Base-by-base conservation (phyloP, 2,329 filamentous ascomycete genomes). In the Botrytis hyacinthi region DNA sequence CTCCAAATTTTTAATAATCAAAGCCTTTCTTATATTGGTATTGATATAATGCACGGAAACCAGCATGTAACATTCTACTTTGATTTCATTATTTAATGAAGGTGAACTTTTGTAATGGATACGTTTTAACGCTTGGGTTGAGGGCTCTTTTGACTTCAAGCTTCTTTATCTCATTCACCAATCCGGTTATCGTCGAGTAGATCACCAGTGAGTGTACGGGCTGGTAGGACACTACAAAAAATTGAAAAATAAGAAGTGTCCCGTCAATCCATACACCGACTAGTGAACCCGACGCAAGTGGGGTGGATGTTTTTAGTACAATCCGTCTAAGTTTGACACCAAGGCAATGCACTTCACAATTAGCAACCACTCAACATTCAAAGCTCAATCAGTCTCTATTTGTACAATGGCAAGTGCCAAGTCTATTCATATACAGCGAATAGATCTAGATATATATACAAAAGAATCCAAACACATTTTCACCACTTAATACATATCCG, bases 401-500 rank as follows among this genome's bases (percentile, higher is more conserved):
- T 16, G 9, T 48, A 37, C 6, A n/a, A 2, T 37, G 44, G 32
- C 26, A 37, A 40, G 7, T 9, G 63, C 44, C 59, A 42, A 65
- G 20, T 26, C 44, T 63, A 51, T 42, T 40, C 69, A 29, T 32
- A n/a, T 62, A 29, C 44, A 63, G n/a, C 42, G 32, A 63, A 37
- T 35, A 59, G 10, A 67, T 37, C 29, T 44, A 70, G 18, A 70
- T 59, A 46, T 72, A 72, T 54, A 8, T 68, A 54, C 70, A 72
- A 67, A 59, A 59, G 35, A 72, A 72, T 72, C 61, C 37, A 22
- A 67, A 29, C 5, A 54, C 16, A 42, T 42, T n/a, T 20, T n/a
- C 69, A 20, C 8, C 7, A n/a, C n/a, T n/a, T 29, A 0, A 18
- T 18, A 29, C 12, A 29, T 18, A 7, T 20, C n/a, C 7, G 29